Conservation (phyloP, 1,284 basidiomycete species). For the Sanghuangporus sanghuang region DNA sequence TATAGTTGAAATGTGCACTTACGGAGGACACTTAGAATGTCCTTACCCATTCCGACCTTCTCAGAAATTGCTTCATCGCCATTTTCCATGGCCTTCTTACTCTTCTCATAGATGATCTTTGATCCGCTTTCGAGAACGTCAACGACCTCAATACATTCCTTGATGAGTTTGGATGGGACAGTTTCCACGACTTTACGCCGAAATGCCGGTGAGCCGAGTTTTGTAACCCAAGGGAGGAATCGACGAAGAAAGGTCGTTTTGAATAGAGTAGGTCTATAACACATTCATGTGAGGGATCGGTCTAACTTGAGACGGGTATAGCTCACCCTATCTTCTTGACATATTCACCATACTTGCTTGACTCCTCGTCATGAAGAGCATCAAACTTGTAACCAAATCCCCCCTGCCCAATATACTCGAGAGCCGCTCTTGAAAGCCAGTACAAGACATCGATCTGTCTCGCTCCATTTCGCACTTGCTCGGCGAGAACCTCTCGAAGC, state of each 20-base stretch:
- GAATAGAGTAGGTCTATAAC: conserved; percentile 1
- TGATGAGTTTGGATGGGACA: background rate
- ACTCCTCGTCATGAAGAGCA: conserved; percentile 23
- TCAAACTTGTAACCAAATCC: conserved; percentile 23
- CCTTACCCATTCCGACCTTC: conserved; percentile 23
- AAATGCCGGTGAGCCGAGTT: conserved; percentile 17
- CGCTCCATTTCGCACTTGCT: conserved; percentile 15
- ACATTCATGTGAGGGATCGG: background rate
- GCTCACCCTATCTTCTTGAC: conserved; percentile 27
- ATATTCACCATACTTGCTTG: conserved; percentile 27
- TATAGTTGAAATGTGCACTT: background rate
- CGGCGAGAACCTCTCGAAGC: conserved; percentile 25
- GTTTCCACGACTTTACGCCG: conserved; percentile 11
- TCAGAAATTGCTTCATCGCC: conserved; percentile 17
- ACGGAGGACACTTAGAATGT: conserved; percentile 25
- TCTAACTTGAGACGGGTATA: background rate
- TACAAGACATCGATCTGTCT: conserved; percentile 35
- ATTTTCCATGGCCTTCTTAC: conserved; percentile 15
- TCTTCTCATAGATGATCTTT: conserved; percentile 13
- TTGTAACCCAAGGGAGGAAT: conserved; percentile 5
- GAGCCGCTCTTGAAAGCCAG: conserved; percentile 35
- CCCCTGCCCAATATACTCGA: conserved; percentile 31
- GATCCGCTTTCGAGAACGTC: conserved; percentile 17
- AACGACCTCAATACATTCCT: conserved; percentile 31
- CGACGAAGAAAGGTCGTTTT: conserved; percentile 1